Evolutionary conservation across 352 stramenopile genomes (phyloP).

Genomic region (Halophytophthora batemanensis): DNA sequence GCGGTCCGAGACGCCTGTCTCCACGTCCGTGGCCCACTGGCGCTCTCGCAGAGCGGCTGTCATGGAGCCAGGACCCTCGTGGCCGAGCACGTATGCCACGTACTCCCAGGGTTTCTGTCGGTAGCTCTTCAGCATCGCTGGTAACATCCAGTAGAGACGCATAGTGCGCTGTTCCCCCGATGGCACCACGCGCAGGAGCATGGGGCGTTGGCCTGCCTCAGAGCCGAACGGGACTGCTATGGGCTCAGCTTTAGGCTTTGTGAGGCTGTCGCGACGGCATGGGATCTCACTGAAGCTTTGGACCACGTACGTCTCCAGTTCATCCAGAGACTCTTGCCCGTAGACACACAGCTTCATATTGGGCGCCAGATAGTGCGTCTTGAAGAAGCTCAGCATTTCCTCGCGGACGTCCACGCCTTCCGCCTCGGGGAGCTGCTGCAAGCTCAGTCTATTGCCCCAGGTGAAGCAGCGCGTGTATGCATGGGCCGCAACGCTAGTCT

Average conservation of each 20-base stretch:
- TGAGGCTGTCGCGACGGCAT: neutral
- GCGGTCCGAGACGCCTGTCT: constrained; percentile 41
- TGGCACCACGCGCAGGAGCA: constrained; percentile 39
- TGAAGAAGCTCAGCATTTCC: constrained; percentile 57
- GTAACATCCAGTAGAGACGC: constrained; percentile 50
- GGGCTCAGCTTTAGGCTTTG: constrained; percentile 5
- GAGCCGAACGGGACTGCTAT: constrained; percentile 24
- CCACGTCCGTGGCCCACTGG: constrained; percentile 44
- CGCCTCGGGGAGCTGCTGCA: constrained; percentile 34
- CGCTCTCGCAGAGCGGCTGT: constrained; percentile 35
- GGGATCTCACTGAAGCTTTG: constrained; percentile 51
- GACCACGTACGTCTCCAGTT: constrained; percentile 49
- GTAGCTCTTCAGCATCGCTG: constrained; percentile 38
- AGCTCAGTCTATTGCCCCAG: constrained; percentile 72
- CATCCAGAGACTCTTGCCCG: constrained; percentile 54
- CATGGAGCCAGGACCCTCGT: constrained; percentile 48
- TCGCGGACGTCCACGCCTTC: constrained; percentile 47
- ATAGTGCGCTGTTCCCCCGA: constrained; percentile 44
- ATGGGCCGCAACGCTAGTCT: constrained; percentile 42
- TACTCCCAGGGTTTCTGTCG: constrained; percentile 54
- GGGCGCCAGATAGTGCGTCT: constrained; percentile 49
- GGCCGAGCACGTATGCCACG: constrained; percentile 43
- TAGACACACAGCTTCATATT: constrained; percentile 77
- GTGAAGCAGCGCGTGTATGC: constrained; percentile 67
- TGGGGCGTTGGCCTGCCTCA: constrained; percentile 23